phyloP scores from a whole-genome alignment of 495 filamentous ascomycete genomes.

The Hypoxylon fragiforme region DNA sequence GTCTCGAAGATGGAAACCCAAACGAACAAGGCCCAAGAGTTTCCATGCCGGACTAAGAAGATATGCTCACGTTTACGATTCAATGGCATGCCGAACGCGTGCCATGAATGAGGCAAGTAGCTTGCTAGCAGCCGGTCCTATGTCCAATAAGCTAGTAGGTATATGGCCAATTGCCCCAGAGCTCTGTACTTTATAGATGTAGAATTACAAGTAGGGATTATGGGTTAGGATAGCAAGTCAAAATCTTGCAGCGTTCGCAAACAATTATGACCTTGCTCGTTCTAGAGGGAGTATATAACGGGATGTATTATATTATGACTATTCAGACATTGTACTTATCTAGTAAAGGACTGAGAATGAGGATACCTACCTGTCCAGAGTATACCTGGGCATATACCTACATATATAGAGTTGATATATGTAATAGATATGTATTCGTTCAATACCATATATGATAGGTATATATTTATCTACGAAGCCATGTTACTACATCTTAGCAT shows the following conservation, averaged over 20 bases:
- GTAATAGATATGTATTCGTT: no score
- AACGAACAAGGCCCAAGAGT: neutral
- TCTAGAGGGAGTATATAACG: neutral
- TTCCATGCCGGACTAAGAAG: neutral
- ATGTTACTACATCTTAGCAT: no score
- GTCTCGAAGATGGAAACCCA: neutral
- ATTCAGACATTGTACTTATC: neutral
- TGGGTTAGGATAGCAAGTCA: neutral
- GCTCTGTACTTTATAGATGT: neutral
- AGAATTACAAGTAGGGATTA: neutral
- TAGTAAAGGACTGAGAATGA: no score
- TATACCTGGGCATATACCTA: no score
- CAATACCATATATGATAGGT: no score
- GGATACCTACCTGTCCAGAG: no score
- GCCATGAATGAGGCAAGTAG: neutral
- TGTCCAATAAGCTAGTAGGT: neutral
- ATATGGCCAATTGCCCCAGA: no score
- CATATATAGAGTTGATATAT: no score
- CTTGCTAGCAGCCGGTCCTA: neutral
- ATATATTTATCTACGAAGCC: no score
- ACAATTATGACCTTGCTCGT: neutral
- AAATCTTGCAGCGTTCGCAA: constrained; percentile 9
- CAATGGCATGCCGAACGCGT: constrained; percentile 1
- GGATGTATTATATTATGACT: constrained; percentile 16
- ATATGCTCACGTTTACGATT: neutral